phyloP scores from a whole-genome alignment of 371 early-diverging fungal species.

The Globomyces sp. region DNA sequence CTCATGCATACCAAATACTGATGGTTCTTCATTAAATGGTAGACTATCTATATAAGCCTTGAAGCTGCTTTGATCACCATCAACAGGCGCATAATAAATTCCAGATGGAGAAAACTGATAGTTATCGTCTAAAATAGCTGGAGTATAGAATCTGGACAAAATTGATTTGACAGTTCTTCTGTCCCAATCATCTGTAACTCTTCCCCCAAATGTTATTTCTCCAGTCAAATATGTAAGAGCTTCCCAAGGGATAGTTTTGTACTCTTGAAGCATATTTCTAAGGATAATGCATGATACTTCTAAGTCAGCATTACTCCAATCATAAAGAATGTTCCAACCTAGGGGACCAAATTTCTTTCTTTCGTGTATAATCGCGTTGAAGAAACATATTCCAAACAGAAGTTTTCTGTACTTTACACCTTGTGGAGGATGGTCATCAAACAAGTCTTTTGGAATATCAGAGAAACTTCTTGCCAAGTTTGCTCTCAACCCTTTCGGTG shows the following conservation, averaged over 20 bases:
- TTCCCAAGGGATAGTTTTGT: conserved; percentile 51
- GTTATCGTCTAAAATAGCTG: conserved; percentile 43
- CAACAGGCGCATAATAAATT: conserved; percentile 51
- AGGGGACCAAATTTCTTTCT: conserved; percentile 58
- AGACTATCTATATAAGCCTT: conserved; percentile 48
- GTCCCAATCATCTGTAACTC: conserved; percentile 64
- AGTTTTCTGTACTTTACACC: conserved; percentile 50
- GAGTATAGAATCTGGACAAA: conserved; percentile 45
- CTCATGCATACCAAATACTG: conserved; percentile 60
- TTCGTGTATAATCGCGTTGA: conserved; percentile 60
- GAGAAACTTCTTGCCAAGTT: conserved; percentile 57
- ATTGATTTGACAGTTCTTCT: conserved; percentile 49
- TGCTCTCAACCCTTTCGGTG: conserved; percentile 54
- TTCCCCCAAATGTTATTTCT: conserved; percentile 58
- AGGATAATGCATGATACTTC: conserved; percentile 52
- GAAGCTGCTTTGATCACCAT: conserved; percentile 43
- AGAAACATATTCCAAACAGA: conserved; percentile 55
- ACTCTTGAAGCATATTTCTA: conserved; percentile 45
- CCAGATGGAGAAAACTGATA: conserved; percentile 49
- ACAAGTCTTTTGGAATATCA: conserved; percentile 49
- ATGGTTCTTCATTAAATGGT: conserved; percentile 56
- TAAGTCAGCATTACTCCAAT: conserved; percentile 54
- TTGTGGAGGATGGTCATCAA: conserved; percentile 54
- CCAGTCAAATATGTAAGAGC: conserved; percentile 53
- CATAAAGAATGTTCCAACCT: conserved; percentile 59